phyloP scores from a whole-genome alignment of 176 grass and related monocot genomes.

The Chloris gayana region DNA sequence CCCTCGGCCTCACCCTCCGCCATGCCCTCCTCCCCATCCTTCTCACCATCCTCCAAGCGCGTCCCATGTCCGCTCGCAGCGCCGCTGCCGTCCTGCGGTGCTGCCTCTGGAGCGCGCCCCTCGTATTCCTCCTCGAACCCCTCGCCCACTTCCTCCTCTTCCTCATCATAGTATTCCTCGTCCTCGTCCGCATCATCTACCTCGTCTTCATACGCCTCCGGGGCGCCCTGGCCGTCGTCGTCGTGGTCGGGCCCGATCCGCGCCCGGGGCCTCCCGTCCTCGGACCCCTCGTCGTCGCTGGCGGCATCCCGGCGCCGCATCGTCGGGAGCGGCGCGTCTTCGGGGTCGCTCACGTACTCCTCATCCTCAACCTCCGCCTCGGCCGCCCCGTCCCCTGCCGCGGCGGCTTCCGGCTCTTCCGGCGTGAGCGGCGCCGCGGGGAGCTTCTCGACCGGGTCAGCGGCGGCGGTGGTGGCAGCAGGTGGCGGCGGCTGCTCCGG shows the following conservation, averaged over 20 bases:
- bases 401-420: slow-evolving; percentile 34
- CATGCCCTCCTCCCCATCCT: slow-evolving; percentile 33
- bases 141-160: slow-evolving; percentile 46
- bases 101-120: neutral
- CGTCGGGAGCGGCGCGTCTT: slow-evolving; percentile 67
- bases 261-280: slow-evolving; percentile 46
- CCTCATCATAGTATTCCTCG: slow-evolving; percentile 48
- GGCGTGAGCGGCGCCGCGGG: slow-evolving; percentile 30
- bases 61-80: neutral
- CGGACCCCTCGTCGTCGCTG: slow-evolving; percentile 89
- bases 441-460: slow-evolving; percentile 20
- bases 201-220: slow-evolving; percentile 70
- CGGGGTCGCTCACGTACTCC: slow-evolving; percentile 92
- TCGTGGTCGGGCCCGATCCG: slow-evolving; percentile 69
- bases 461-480: neutral
- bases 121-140: slow-evolving; percentile 45
- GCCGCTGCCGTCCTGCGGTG: slow-evolving; percentile 10
- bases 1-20: slow-evolving; percentile 28
- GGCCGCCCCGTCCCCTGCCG: slow-evolving; percentile 35
- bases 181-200: slow-evolving; percentile 54
- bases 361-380: slow-evolving; percentile 24
- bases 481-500: neutral
- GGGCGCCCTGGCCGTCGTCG: slow-evolving; percentile 75
- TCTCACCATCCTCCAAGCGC: slow-evolving; percentile 36
- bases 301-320: slow-evolving; percentile 89